Evolutionary conservation across 441 rosid species (phyloP).

Genomic region (Gossypium trilobum): DNA sequence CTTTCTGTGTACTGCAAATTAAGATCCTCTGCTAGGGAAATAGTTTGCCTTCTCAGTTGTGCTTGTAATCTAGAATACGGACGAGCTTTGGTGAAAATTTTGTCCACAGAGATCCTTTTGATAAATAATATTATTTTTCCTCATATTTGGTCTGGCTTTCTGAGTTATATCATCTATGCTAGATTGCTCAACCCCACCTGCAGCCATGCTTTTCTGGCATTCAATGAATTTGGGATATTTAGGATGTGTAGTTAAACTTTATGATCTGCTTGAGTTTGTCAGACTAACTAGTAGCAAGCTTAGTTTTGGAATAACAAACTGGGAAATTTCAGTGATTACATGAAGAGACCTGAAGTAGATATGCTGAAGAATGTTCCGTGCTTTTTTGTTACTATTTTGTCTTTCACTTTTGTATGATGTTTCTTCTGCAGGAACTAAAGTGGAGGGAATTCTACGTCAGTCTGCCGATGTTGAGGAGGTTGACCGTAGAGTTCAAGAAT

Average conservation of each 20-base stretch:
- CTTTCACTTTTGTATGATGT: conserved; percentile 4
- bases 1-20: background rate
- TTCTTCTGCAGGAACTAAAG: conserved; percentile 56
- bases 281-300: background rate
- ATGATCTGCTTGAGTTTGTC: background rate
- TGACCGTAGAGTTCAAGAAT: conserved; percentile 84
- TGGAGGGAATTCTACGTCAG: conserved; percentile 88
- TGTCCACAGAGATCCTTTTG: background rate
- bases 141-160: background rate
- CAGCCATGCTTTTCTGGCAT: conserved; percentile 1
- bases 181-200: background rate
- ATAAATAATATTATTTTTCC: background rate
- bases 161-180: background rate
- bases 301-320: conserved; percentile 2
- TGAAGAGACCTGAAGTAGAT: background rate
- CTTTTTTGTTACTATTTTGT: conserved; percentile 1
- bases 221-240: background rate
- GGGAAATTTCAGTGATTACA: conserved; percentile 5
- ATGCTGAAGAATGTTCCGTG: background rate
- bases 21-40: background rate
- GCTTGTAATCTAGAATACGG: background rate
- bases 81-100: background rate
- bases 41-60: background rate
- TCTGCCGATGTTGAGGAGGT: conserved; percentile 98
- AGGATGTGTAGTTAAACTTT: background rate